Evolutionary conservation across 2,329 filamentous ascomycete genomes (phyloP), one percentile per base, ranked within the genome.

Genomic region (Sarocladium oryzae): DNA sequence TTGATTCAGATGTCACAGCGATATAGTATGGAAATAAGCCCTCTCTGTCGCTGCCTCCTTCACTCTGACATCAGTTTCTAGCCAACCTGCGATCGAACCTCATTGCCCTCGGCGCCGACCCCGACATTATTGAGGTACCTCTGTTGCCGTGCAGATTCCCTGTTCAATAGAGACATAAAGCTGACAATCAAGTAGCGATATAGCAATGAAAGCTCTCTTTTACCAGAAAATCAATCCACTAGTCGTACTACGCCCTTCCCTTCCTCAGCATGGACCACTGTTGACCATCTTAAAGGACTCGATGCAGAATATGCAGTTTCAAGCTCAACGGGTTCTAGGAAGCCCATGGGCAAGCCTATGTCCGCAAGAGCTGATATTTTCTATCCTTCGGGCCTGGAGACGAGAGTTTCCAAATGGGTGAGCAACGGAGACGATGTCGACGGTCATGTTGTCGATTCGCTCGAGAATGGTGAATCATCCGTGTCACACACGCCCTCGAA

Each of bases 1-100:
- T 40, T 54, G 5, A 15, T 52, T 18, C 18, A 33, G 8, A 32
- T 52, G 15, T 45, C 53, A 30, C 43, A 24, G 2, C 53, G 49
- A 16, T 54, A 54, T 26, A 51, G 53, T 48, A 43, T 10, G 41
- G 9, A 7, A 4, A 8, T 9, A 13, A 18, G 23, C 41, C 9
- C 23, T 16, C 41, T n/a, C n/a, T 4, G 7, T 20, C 11, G 21
- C 28, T 16, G n/a, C n/a, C 15, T 9, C 23, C 21, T 4, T 13
- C n/a, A n/a, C 11, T 9, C 30, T 49, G 16, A 36, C 33, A 30
- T 32, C 9, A 7, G 30, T 5, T 15, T 4, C 18, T 18, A 49
- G 46, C 46, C 7, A 49, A 49, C 18, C 15, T 49, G 20, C 16
- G 46, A 16, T 32, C 46, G 4, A 49, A 49, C 32, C 46, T 49